Base-by-base conservation (phyloP, 768 basidiomycete genomes). In the Boletus tomentosulus region DNA sequence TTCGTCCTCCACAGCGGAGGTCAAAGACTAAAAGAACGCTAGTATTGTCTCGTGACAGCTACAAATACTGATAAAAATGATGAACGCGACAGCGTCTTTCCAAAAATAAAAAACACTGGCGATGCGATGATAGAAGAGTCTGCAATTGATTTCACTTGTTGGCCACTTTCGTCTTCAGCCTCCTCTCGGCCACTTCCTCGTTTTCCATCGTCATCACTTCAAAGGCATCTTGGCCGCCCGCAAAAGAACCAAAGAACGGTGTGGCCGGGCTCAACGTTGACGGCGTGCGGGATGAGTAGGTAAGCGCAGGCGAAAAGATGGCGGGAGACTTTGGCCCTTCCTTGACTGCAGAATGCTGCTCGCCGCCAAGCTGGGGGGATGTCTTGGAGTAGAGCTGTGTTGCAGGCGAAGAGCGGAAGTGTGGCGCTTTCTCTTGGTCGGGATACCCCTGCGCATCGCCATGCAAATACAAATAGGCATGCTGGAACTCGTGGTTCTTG, bases 191-290 rank as follows among this genome's bases (percentile, higher is more conserved):
- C 35, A 48, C 43, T 4, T 62, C 66, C 24, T 71, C 65, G 37
- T 39, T 55, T 24, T 62, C 67, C 42, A 54, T 53, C 34, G 57
- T 52, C 58, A 61, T 39, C 30, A 54, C 57, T 19, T 69, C 71
- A 55, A 72, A 75, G 24, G 50, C 56, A 25, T 73, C 74, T 48
- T 66, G 62, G 30, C 58, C 55, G 22, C 65, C 51, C 19, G 46
- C 46, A 63, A 87, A 86, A 8, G 81, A 79, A 27, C 80, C 79
- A 68, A 86, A 83, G 71, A 86, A 87, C 11, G 85, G 85, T 11
- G 85, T 87, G 11, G 84, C 79, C 16, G 86, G 86, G 63, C 86
- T 87, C 51, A 86, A 74, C 28, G 83, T 85, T 37, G 83, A 81
- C 15, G 84, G 80, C 27, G 85, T 83, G 42, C 75, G 73, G 22